phyloP scores from a whole-genome alignment of 2,329 filamentous ascomycete species.

The Nannizziopsis arthrosporioides region DNA sequence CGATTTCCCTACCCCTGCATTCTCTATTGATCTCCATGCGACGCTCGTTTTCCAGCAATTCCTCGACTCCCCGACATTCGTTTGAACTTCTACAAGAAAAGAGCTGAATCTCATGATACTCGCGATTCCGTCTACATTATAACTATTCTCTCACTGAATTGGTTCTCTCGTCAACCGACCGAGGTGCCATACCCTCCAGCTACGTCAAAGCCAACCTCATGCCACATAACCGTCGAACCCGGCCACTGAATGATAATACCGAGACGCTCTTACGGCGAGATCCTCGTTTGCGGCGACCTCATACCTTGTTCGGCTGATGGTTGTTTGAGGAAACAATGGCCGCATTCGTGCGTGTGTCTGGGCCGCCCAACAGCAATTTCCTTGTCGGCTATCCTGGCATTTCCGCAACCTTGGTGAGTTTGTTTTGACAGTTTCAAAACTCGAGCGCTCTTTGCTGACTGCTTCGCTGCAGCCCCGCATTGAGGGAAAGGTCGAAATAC shows the following conservation, averaged over 20 bases:
- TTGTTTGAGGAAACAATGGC: conserved; percentile 38
- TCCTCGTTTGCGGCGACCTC: background rate
- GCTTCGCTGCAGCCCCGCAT: conserved; percentile 62
- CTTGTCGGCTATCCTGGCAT: conserved; percentile 96
- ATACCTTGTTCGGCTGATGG: conserved; percentile 12
- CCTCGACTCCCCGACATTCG: background rate
- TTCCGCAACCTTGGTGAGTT: conserved; percentile 83
- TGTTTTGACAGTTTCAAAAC: background rate
- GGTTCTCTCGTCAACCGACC: background rate
- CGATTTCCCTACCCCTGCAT: background rate
- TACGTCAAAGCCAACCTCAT: conserved; percentile 8
- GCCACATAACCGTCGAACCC: background rate
- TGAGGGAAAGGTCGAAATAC: conserved; percentile 94
- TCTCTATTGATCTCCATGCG: background rate
- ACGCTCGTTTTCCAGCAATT: conserved; percentile 1
- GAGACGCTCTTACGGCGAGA: background rate
- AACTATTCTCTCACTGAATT: too few relatives aligned
- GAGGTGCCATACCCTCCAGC: background rate
- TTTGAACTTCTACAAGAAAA: background rate
- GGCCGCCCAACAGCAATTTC: conserved; percentile 93
- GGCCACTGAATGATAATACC: background rate
- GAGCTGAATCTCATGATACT: too few relatives aligned
- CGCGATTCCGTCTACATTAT: too few relatives aligned
- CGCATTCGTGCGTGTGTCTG: conserved; percentile 88
- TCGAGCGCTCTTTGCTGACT: conserved; percentile 4